Evolutionary conservation across 805 yeast species (phyloP), one percentile per base, ranked within the genome.

Genomic region (Scheffersomyces spartinae): DNA sequence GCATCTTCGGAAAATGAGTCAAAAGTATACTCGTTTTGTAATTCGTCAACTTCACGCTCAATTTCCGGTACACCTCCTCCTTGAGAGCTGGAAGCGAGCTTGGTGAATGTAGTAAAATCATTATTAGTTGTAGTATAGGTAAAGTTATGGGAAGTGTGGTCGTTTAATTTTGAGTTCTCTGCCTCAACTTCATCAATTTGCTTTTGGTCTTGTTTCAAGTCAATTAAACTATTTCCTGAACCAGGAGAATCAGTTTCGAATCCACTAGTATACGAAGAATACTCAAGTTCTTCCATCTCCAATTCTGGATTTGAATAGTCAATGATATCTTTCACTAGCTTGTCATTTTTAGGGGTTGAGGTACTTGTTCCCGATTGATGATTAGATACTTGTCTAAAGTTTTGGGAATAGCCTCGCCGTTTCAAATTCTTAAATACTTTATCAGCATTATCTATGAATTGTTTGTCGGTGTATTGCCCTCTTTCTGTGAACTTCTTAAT

Each of bases 361-460:
- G 65, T 58, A 1, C 60, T 55, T 2, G 60, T 56, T 4, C 43
- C 33, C 14, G 33, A 31, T 24, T 4, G 35, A 29, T 11, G 22
- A 20, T 7, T n/a, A 9, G 9, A 20, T 13, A n/a, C 22, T 13
- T 24, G 17, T n/a, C 39, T 26, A 7, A 14, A 9, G 23, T 7
- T 9, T 18, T 16, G 7, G 7, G 18, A 10, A 17, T 18, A 15
- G 10, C 61, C 63, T 30, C 53, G 39, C 29, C 47, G 49, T 28
- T 56, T 60, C 15, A 59, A 45, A 31, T 56, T 52, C 13, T 50
- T 51, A 35, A 57, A 59, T 2, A 59, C 39, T 25, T 52, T 45
- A 27, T 59, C 46, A 10, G 65, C 65, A 32, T 59, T 57, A 21
- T 43, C 42, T 26, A 48, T 38, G 29, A 53, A 59, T 25, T 50